Percentiles rank a stretch among this genome's conserved stretches.
phyloP scores from a whole-genome alignment of 2,329 filamentous ascomycete species.

The Macrophomina pseudophaseolina region DNA sequence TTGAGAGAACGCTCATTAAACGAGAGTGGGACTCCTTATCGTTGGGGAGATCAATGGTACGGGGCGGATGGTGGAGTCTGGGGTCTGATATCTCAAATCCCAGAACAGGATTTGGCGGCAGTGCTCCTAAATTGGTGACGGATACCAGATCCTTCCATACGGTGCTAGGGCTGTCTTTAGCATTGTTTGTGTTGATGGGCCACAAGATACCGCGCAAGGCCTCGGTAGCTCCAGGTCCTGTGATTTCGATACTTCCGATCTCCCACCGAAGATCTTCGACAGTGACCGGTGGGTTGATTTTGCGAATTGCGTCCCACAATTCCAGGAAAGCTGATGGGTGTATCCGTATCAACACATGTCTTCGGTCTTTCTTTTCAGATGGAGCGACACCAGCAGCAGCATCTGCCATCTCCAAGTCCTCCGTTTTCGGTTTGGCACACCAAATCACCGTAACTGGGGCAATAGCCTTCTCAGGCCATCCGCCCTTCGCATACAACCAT shows the following conservation, averaged over 20 bases:
- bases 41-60: slow-evolving; percentile 47
- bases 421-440: slow-evolving; percentile 57
- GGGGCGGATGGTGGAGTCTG: slow-evolving; percentile 76
- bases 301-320: slow-evolving; percentile 67
- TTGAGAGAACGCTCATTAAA: slow-evolving; percentile 66
- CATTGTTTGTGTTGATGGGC: slow-evolving; percentile 40
- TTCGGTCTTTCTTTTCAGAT: slow-evolving; percentile 47
- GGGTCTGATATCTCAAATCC: slow-evolving; percentile 79
- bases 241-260: slow-evolving; percentile 72
- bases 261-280: slow-evolving; percentile 74
- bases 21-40: slow-evolving; percentile 36
- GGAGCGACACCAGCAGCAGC: slow-evolving; percentile 30
- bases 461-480: slow-evolving; percentile 60
- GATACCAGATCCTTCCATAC: slow-evolving; percentile 39
- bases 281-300: slow-evolving; percentile 62
- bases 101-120: slow-evolving; percentile 73
- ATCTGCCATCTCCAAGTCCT: slow-evolving; percentile 28
- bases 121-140: slow-evolving; percentile 58
- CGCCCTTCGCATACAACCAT: slow-evolving; percentile 63
- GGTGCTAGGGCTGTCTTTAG: slow-evolving; percentile 40
- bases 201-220: slow-evolving; percentile 72
- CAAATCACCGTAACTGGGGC: slow-evolving; percentile 77
- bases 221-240: slow-evolving; percentile 79
- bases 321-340: slow-evolving; percentile 82
- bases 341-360: slow-evolving; percentile 70